Evolutionary conservation across 106 monocot species (phyloP).

Genomic region (Alisma plantagoaquatica): DNA sequence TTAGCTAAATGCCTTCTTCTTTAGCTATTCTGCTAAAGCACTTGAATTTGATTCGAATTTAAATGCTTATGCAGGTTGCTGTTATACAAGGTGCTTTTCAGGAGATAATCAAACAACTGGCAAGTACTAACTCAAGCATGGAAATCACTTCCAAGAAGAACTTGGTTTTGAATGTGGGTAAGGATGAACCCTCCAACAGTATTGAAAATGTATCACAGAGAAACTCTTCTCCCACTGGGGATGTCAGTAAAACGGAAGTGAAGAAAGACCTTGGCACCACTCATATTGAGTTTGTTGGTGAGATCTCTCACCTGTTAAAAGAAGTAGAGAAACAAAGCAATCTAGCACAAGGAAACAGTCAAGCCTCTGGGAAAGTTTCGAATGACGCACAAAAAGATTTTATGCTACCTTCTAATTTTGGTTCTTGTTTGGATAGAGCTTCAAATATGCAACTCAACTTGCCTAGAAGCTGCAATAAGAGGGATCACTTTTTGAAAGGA

Average conservation of each 20-base stretch:
- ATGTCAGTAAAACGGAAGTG: slow-evolving; percentile 12
- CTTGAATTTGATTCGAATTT: neutral
- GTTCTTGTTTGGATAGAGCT: no score
- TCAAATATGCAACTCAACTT: no score
- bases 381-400: no score
- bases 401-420: no score
- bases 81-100: slow-evolving; percentile 62
- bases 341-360: no score
- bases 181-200: no score
- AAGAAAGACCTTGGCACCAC: slow-evolving; percentile 12
- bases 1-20: neutral
- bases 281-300: slow-evolving; percentile 54
- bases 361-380: no score
- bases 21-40: neutral
- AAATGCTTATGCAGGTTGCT: slow-evolving; percentile 44
- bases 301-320: slow-evolving; percentile 62
- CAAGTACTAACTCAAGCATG: neutral
- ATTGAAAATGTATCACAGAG: no score
- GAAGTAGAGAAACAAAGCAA: no score
- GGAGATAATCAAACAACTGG: slow-evolving; percentile 47
- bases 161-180: no score
- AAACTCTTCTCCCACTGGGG: no score
- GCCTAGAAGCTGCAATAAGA: no score
- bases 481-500: slow-evolving; percentile 32
- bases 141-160: neutral